These are phyloP conservation scores for Cladosporium sp. DNA, from an alignment of 2,329 filamentous ascomycete genomes.

Conservation along the genomic window DNA sequence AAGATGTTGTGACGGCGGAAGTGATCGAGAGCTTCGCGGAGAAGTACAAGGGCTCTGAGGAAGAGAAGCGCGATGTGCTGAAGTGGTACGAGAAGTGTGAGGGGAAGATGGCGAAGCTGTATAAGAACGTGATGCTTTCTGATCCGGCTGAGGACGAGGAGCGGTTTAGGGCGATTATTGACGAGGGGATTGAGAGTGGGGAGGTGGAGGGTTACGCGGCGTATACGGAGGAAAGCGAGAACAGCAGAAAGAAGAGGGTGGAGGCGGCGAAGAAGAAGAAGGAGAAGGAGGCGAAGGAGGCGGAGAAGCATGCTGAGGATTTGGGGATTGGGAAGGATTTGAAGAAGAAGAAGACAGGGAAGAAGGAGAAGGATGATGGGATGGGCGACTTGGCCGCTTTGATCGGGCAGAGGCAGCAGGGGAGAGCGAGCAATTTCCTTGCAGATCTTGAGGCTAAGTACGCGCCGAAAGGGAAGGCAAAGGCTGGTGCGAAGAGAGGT, in stretches of 20 bases:
- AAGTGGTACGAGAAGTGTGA: constrained; percentile 70
- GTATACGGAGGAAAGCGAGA: constrained; percentile 70
- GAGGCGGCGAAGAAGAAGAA: constrained; percentile 66
- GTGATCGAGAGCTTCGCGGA: constrained; percentile 73
- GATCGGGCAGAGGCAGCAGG: constrained; percentile 70
- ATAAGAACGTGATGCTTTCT: constrained; percentile 83
- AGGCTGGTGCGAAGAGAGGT: constrained; percentile 52
- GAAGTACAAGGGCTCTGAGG: constrained; percentile 80
- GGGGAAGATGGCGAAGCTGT: constrained; percentile 76
- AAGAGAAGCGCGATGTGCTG: constrained; percentile 78
- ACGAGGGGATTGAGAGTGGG: constrained; percentile 71
- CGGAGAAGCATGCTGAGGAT: constrained; percentile 72
- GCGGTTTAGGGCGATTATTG: constrained; percentile 77
- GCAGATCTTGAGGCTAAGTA: constrained; percentile 79
- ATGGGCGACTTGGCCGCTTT: constrained; percentile 65
- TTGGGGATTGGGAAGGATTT: constrained; percentile 69
- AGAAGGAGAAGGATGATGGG: constrained; percentile 42
- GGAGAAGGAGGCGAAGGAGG: constrained; percentile 62
- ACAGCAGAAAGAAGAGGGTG: constrained; percentile 41
- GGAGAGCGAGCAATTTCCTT: constrained; percentile 62
- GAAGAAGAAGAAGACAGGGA: constrained; percentile 34
- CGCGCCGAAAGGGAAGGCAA: constrained; percentile 50
- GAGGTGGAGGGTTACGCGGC: constrained; percentile 66
- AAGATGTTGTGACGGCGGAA: constrained; percentile 70
- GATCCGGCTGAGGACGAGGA: constrained; percentile 81